Evolutionary conservation across 768 basidiomycete genomes (phyloP), one percentile per base, ranked within the genome.

Genomic region (Agrocybe pediades): DNA sequence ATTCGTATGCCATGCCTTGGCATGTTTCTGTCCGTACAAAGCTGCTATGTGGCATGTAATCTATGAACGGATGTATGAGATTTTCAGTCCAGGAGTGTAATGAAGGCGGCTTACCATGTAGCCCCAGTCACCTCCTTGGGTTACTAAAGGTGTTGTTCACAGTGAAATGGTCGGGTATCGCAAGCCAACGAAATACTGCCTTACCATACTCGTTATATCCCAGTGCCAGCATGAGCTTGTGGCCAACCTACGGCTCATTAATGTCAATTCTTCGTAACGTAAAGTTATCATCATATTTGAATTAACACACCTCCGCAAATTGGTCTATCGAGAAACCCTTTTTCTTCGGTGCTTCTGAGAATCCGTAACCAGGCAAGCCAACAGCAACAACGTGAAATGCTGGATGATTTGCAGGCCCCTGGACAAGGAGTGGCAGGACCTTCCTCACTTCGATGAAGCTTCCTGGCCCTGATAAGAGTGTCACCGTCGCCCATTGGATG

Each of bases 321-420:
- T 86, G 82, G 17, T 63, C 55, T 0, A 68, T 27, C 9, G 57
- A 60, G 55, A 86, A 87, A 0, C 84, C 83, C 51, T 73, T 73
- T 62, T 78, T 79, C 45, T 64, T 79, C 0, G 82, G 77, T 0
- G 77, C 81, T 41, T 83, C 76, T 0, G 85, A 86, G 65, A 85
- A 87, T 0, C 83, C 85, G 64, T 68, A 87, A 0, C 83, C 83
- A 8, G 85, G 86, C 15, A 87, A 59, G 59, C 84, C 80, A 27
- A 77, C 56, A 0, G 79, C 80, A 0, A 88, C 82, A 19, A 88
- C 82, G 56, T 87, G 83, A 63, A 88, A 87, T 46, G 75, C 80
- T 1, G 84, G 85, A 47, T 72, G 62, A 4, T 79, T 71, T 0
- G 73, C 66, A 1, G 74, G 70, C 0, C 68, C 65, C 17, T 71